Evolutionary conservation across 176 grass and related monocot species (phyloP), one percentile per base, ranked within the genome.

Genomic region (Rhynchospora pubera): DNA sequence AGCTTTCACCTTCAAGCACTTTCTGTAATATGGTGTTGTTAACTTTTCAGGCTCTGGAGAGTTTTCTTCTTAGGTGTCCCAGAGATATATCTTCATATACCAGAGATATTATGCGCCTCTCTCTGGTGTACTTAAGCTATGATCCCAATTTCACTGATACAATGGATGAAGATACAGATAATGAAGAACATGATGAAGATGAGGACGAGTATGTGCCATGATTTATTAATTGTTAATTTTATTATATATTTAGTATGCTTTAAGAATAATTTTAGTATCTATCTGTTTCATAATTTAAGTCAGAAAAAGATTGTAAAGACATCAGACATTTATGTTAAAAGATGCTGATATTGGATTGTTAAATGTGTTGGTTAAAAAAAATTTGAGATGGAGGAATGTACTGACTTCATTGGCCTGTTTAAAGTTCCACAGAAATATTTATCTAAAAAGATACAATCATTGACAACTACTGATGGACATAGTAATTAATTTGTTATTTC

Each of bases 101-200:
- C 83, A 93, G 91, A 62, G 80, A 84, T 81, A 93, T 99, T 83
- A 55, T 99, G 85, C 91, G 86, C 89, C 90, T 99, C 79, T 87
- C 90, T 64, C 89, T 99, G 85, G 91, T 93, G 72, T 99, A 99
- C 90, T 77, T 99, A 72, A 95, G 93, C 82, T 99, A 99, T 87
- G 96, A 99, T 87, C 96, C 96, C 44, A 99, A 99, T 93, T 99
- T 95, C 85, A 99, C 96, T 5, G 96, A 95, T 82, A 90, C 79
- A 84, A 95, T 99, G 96, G 96, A 99, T 58, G 96, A 99, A 85
- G 96, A 99, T 83, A 99, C 91, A 57, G 96, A 99, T 53, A 79
- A 93, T 84, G 96, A 93, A 85, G 91, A 79, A 15, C 86, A 86
- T 65, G 96, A 99, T 16, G 96, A 99, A 26, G 96, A 99, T 22